Base-by-base conservation (phyloP, 371 early-diverging fungal species). In the Coemansia sp. region DNA sequence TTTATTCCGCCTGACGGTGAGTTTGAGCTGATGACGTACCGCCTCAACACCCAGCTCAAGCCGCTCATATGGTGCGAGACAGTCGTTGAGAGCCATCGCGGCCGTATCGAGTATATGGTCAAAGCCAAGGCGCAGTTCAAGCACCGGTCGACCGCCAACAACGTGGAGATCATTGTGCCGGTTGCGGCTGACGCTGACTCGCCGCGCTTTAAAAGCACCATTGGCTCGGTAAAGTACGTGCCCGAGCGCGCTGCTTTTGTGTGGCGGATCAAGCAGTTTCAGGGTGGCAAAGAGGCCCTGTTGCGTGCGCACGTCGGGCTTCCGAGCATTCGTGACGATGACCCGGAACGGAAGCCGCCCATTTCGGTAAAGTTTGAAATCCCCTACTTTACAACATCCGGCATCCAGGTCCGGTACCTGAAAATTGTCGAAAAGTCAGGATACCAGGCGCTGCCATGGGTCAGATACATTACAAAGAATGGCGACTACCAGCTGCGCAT, bases 1-100 rank as follows among this genome's bases (percentile, higher is more conserved):
- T 98, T 95, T 81, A 95, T 97, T 64, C 99, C 99, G 26, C 99
- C 99, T 10, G 99, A 98, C 84, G 99, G 99, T 60, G 99, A 97
- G 80, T 99, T 99, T 81, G 99, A 99, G 81, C 84, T 99, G 77
- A 99, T 99, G 99, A 92, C 92, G 51, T 99, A 99, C 82, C 94
- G 99, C 14, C 82, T 97, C 54, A 94, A 92, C 78, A 92, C 98
- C 5, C 91, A 92, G 78, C 94, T 97, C 26, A 98, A 96, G 75
- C 99, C 99, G 24, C 83, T 97, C 50, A 93, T 99, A 67, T 92
- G 94, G 92, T 92, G 93, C 62, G 99, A 99, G 79, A 92, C 95
- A 5, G 84, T 95, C 13, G 90, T 97, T 13, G 97, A 97, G 80
- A 88, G 86, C 51, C 92, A 95, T 75, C 86, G 91, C 34, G 95